Base-by-base conservation (phyloP, 257 asterid species). In the Salvia splendens region DNA sequence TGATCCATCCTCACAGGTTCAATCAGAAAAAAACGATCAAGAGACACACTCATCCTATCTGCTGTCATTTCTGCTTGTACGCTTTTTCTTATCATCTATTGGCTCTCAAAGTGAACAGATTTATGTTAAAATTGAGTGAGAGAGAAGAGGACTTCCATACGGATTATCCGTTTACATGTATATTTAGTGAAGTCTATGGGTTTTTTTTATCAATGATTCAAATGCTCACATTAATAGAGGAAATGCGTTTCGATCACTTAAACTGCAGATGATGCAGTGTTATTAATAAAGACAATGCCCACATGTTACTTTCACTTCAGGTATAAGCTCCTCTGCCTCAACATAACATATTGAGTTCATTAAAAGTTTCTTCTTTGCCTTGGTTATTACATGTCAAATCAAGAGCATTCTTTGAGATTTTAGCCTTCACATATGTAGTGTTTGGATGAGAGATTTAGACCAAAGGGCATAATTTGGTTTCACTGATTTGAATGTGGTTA, bases 11-110 rank as follows among this genome's bases (percentile, higher is more conserved):
- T 65, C 59, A 30, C 89, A 94, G 98, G 98, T 76, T 85, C 99
- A 56, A 89, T 94, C 79, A 83, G 84, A 76, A 85, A 92, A 77
- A 94, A 87, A 83, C 65, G 73, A 76, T 94, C 98, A 50, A 89
- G 96, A 64, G 99, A 94, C 69, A 91, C 96, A 28, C 96, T 94
- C 78, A 94, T 94, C 76, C 84, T 94, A 51, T 83, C 97, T 4
- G 93, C 96, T 16, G 99, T 94, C 41, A 94, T 94, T 53, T 97
- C 99, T 77, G 96, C 98, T 30, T 94, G 99, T 85, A 91, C 96
- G 62, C 83, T 91, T 68, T 94, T 94, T 79, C 93, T 94, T 60
- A 87, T 94, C 66, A 84, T 94, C 76, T 91, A 88, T 70, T 89
- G 99, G 98, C 99, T 94, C 75, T 94, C 97, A 0, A 94, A 94